A percentile compares a stretch with the other conserved stretches of the same genome.
phyloP scores from a whole-genome alignment of 345 rosid species.

The Bruguiera gymnorhiza region DNA sequence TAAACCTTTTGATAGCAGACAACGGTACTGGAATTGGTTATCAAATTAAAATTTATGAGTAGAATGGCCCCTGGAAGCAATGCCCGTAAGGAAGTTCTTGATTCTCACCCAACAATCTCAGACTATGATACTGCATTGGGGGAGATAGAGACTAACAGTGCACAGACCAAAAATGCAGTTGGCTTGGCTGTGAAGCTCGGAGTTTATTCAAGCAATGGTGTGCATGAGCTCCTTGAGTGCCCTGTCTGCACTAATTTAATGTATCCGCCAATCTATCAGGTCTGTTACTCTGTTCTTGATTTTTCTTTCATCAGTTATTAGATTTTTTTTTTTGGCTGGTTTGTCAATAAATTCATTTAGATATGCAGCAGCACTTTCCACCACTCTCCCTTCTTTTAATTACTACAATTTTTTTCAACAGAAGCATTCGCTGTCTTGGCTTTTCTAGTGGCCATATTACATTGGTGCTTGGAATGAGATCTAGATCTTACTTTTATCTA shows the following conservation, averaged over 20 bases:
- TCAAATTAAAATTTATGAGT: constrained; percentile 8
- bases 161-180: constrained; percentile 16
- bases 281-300: constrained; percentile 1
- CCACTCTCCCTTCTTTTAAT: no score
- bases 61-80: constrained; percentile 51
- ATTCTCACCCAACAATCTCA: constrained; percentile 18
- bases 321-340: background rate
- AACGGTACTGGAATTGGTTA: background rate
- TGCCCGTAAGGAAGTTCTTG: constrained; percentile 40
- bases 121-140: constrained; percentile 24
- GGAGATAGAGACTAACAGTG: constrained; percentile 25
- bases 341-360: no score
- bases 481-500: no score
- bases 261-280: constrained; percentile 38
- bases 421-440: no score
- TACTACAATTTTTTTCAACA: no score
- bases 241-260: constrained; percentile 35
- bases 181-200: constrained; percentile 36
- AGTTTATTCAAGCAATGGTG: constrained; percentile 35
- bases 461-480: no score
- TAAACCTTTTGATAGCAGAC: constrained; percentile 11
- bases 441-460: no score
- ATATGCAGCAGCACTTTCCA: no score
- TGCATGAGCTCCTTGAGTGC: constrained; percentile 35
- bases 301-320: background rate